Evolutionary conservation across 495 filamentous ascomycete species (phyloP), one percentile per base, ranked within the genome.

Genomic region (Penicilliopsis zonata): DNA sequence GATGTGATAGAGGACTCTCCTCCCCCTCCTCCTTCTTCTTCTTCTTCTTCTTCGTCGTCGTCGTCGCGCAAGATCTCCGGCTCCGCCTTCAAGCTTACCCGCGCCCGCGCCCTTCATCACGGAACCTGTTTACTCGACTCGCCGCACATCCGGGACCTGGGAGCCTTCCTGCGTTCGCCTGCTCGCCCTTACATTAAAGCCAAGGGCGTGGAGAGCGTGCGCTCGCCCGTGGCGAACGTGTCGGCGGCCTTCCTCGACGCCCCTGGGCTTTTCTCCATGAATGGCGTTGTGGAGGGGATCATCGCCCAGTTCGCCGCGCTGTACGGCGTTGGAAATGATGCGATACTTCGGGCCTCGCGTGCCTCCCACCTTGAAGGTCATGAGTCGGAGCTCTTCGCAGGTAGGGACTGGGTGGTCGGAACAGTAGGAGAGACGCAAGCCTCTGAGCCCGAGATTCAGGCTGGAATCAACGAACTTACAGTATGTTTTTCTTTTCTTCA

Each of bases 181-280:
- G 82, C 80, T 2, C 75, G 70, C 32, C 65, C 65, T 2, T 87
- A 71, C 49, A 75, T 96, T 36, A 72, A 70, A 35, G 84, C 86
- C 1, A 72, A 78, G 33, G 90, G 92, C 1, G 86, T 94, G n/a
- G 84, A 88, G 47, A 96, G 90, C 49, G 86, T 95, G 9, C 76
- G 81, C 35, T 90, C 84, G 12, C 73, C 79, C 0, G 74, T 96
- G 10, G 65, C 72, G 13, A 96, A 98, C 65, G 75, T 94, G 5
- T 67, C 53, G 16, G 76, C 61, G 31, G 48, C 44, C 5, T 48
- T 69, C 35, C 40, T 36, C 14, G 48, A 61, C 37, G 52, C 54
- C 7, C 49, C 47, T 14, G 30, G 16, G 16, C 42, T 34, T 17
- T 63, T 61, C 41, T 61, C 53, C 4, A 57, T 50, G 36, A 54